These are phyloP conservation scores for Sherardia arvensis DNA, from an alignment of 257 asterid species.

Conservation along the genomic window DNA sequence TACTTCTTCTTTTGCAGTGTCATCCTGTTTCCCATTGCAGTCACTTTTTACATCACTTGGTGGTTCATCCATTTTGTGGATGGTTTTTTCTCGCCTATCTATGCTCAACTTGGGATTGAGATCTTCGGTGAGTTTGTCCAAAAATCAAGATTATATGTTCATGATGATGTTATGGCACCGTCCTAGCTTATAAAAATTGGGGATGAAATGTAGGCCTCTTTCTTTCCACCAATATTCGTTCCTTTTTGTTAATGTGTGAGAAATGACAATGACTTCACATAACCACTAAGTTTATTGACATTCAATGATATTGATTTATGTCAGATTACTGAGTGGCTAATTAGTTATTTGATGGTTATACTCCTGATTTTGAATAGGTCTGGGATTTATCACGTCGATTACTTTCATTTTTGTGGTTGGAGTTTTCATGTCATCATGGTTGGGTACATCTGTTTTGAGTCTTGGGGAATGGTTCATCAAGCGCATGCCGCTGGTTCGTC, in stretches of 20 bases:
- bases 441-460: conserved; percentile 33
- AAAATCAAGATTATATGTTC: not conserved
- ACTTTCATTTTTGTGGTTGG: conserved; percentile 37
- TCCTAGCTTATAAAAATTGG: not conserved
- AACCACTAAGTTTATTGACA: not conserved
- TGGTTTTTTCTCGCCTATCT: conserved; percentile 39
- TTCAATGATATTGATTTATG: not conserved
- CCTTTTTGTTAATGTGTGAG: not conserved
- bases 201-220: not conserved
- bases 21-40: conserved; percentile 34
- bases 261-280: not conserved
- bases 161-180: not conserved
- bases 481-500: conserved; percentile 40
- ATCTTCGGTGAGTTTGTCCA: conserved; percentile 27
- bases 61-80: conserved; percentile 45
- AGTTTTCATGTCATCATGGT: conserved; percentile 45
- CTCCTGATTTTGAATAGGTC: conserved; percentile 19
- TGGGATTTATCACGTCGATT: conserved; percentile 38
- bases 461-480: conserved; percentile 42
- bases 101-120: conserved; percentile 34
- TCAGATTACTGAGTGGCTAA: not conserved
- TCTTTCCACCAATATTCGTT: not conserved
- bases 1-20: conserved; percentile 27
- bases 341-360: not conserved
- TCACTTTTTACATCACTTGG: conserved; percentile 42